Evolutionary conservation across 257 asterid species (phyloP).

Genomic region (Penstemon newberryi): DNA sequence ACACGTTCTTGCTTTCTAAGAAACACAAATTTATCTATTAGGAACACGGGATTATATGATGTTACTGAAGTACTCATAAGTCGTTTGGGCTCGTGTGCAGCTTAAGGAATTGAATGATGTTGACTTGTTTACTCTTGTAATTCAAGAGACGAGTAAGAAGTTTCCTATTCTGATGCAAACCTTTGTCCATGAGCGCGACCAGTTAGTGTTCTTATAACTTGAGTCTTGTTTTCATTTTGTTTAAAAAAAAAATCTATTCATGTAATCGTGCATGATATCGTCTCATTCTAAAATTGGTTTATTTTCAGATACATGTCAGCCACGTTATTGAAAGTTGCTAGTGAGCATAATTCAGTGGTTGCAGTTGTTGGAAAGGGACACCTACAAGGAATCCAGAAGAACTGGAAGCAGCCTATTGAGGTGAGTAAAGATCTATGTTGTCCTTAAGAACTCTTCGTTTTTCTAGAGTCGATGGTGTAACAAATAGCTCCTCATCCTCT

Average conservation of each 20-base stretch:
- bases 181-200: constrained; percentile 91
- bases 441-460: too few species aligned
- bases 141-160: constrained; percentile 91
- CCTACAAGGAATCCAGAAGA: constrained; percentile 70
- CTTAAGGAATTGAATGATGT: constrained; percentile 93
- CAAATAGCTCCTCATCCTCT: neutral
- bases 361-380: constrained; percentile 98
- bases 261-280: neutral
- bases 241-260: too few species aligned
- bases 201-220: constrained; percentile 41
- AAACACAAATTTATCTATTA: constrained; percentile 15
- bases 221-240: too few species aligned
- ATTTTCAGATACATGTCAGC: constrained; percentile 79
- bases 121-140: constrained; percentile 84
- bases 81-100: constrained; percentile 48
- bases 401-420: constrained; percentile 82
- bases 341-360: constrained; percentile 80
- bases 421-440: constrained; percentile 34
- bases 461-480: neutral
- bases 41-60: constrained; percentile 12
- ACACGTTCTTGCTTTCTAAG: constrained; percentile 23
- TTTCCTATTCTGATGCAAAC: constrained; percentile 95
- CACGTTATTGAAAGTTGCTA: constrained; percentile 58
- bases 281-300: neutral
- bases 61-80: neutral